These are phyloP conservation scores for Actinidia arguta DNA, from an alignment of 179 eudicot genomes.

Conservation along the genomic window DNA sequence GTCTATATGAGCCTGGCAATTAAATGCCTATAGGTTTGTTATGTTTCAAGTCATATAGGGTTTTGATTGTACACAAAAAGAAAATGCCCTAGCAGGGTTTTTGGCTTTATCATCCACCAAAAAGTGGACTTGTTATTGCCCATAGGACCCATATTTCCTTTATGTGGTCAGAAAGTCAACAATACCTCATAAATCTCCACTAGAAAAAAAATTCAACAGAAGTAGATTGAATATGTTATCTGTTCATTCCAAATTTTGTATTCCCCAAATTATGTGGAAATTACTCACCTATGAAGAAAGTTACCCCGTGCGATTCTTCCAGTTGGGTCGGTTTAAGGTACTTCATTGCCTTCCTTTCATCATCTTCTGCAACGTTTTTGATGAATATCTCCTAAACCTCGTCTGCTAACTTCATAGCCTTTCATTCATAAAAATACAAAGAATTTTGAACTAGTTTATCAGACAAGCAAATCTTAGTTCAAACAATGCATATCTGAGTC, in stretches of 20 bases:
- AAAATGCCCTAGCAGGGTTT: conserved; percentile 28
- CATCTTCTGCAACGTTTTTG: conserved; percentile 81
- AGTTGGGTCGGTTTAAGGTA: conserved; percentile 87
- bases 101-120: conserved; percentile 39
- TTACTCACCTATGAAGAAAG: conserved; percentile 88
- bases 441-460: conserved; percentile 4
- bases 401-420: conserved; percentile 78
- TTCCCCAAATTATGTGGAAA: background rate
- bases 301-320: conserved; percentile 84
- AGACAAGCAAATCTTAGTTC: conserved; percentile 45
- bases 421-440: background rate
- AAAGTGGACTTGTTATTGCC: conserved; percentile 43
- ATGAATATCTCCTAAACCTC: conserved; percentile 82
- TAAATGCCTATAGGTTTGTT: conserved; percentile 20
- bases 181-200: conserved; percentile 24
- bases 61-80: conserved; percentile 16
- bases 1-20: conserved; percentile 27
- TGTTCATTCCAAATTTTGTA: background rate
- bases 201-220: conserved; percentile 19
- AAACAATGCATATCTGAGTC: conserved; percentile 22
- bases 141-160: conserved; percentile 36
- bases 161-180: conserved; percentile 19
- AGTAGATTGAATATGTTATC: conserved; percentile 24
- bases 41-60: conserved; percentile 26
- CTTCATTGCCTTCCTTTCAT: conserved; percentile 85